These are phyloP conservation scores for Penicillium sp. DNA, from an alignment of 2,329 filamentous ascomycete genomes.

Conservation along the genomic window DNA sequence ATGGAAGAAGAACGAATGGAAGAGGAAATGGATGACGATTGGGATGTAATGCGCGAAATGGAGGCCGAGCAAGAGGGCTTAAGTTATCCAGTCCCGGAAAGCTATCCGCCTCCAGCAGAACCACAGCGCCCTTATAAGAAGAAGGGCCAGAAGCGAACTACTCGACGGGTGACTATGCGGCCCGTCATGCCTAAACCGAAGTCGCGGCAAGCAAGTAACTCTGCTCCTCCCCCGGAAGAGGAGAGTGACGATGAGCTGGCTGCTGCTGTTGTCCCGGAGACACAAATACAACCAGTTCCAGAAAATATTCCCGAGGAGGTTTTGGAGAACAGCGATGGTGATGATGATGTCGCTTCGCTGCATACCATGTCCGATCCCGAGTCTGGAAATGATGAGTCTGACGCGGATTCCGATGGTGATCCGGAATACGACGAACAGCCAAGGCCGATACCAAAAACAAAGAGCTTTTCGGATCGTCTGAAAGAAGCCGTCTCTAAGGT, in stretches of 20 bases:
- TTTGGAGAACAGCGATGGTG: constrained; percentile 9
- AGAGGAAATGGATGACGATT: constrained; percentile 47
- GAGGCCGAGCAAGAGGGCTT: constrained; percentile 41
- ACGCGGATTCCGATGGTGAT: constrained; percentile 31
- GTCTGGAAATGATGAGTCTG: constrained; percentile 23
- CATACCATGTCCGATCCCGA: constrained; percentile 36
- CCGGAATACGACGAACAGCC: constrained; percentile 32
- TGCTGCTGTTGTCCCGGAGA: constrained; percentile 33
- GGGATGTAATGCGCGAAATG: constrained; percentile 49
- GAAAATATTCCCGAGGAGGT: constrained; percentile 16
- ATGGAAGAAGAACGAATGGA: constrained; percentile 49
- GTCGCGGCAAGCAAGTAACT: constrained; percentile 21
- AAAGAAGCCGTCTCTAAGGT: constrained; percentile 38
- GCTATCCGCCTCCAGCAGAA: constrained; percentile 31
- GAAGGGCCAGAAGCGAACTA: constrained; percentile 55
- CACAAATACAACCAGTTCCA: constrained; percentile 24
- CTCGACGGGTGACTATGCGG: constrained; percentile 48
- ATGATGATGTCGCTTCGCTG: constrained; percentile 29
- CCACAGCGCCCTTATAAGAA: constrained; percentile 34
- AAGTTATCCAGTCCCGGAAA: constrained; percentile 41
- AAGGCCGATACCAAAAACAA: constrained; percentile 26
- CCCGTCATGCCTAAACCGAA: constrained; percentile 42
- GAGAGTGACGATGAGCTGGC: constrained; percentile 35
- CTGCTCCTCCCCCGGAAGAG: constrained; percentile 21
- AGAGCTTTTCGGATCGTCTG: constrained; percentile 43